Evolutionary conservation across 495 filamentous ascomycete genomes (phyloP).

Genomic region (Echria macrotheca): DNA sequence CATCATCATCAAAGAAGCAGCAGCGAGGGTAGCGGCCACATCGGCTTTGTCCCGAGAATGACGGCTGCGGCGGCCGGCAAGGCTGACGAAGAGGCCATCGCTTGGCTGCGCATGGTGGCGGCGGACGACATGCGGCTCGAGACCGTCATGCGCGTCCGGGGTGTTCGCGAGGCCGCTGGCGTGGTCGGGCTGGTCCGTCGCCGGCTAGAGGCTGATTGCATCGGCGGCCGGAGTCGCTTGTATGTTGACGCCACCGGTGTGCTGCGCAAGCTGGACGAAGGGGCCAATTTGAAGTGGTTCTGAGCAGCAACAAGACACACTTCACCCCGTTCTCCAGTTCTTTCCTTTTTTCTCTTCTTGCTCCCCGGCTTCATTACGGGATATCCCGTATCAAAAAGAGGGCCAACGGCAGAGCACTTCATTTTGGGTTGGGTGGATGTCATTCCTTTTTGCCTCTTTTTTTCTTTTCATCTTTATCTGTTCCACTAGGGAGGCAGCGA

Average conservation of each 20-base stretch:
- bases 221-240: constrained; percentile 33
- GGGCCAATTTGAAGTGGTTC: constrained; percentile 7
- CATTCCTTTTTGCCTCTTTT: not conserved
- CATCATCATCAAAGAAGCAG: constrained; percentile 32
- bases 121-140: constrained; percentile 36
- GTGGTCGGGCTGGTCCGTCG: constrained; percentile 36
- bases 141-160: constrained; percentile 23
- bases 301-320: not conserved
- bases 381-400: too few species aligned
- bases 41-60: constrained; percentile 32
- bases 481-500: not conserved
- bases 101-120: constrained; percentile 62
- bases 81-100: constrained; percentile 41
- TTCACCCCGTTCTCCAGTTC: not conserved
- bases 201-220: constrained; percentile 35
- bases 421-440: not conserved
- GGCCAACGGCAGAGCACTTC: not conserved
- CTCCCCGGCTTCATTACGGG: too few species aligned
- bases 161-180: constrained; percentile 28
- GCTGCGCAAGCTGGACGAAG: constrained; percentile 40
- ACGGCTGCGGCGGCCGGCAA: constrained; percentile 39
- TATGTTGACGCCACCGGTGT: constrained; percentile 42
- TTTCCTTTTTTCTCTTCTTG: too few species aligned
- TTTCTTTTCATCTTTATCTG: not conserved
- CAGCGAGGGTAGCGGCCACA: constrained; percentile 46